Conservation (phyloP, 1,284 basidiomycete genomes). For the Fistulinella cinereoalba region DNA sequence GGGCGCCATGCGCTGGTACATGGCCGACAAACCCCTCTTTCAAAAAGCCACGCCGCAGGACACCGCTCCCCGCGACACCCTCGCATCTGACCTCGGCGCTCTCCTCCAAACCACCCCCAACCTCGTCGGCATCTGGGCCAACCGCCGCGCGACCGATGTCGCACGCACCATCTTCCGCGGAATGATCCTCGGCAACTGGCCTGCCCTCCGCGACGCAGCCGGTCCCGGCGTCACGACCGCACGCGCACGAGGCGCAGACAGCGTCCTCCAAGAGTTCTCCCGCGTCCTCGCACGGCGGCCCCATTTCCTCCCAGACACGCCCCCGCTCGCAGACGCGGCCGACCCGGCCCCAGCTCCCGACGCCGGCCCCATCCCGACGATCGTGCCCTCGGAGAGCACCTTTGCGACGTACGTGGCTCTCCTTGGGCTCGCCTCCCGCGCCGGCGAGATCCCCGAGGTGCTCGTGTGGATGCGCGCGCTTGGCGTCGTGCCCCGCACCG, state of each 20-base stretch:
- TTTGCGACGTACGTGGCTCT: constrained; percentile 67
- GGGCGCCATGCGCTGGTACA: constrained; percentile 40
- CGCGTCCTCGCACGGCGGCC: constrained; percentile 15
- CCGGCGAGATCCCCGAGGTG: constrained; percentile 62
- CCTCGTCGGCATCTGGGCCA: constrained; percentile 48
- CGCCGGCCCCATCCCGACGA: constrained; percentile 36
- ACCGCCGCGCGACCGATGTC: constrained; percentile 41
- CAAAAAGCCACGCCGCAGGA: too few species aligned
- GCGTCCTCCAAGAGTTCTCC: constrained; percentile 25
- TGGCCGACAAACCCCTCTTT: constrained; percentile 22
- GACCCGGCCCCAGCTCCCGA: too few species aligned
- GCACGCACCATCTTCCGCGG: constrained; percentile 49
- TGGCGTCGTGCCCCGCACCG: constrained; percentile 47
- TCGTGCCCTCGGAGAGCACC: constrained; percentile 48
- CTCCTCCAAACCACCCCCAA: constrained; percentile 18
- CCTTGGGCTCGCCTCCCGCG: constrained; percentile 49
- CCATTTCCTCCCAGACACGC: constrained; percentile 10
- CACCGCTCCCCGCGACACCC: constrained; percentile 18
- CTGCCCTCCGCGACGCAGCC: constrained; percentile 26
- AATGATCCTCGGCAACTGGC: constrained; percentile 52
- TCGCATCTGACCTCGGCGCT: constrained; percentile 22
- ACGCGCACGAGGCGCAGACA: constrained; percentile 20
- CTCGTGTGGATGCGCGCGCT: constrained; percentile 78
- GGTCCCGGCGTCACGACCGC: constrained; percentile 28
- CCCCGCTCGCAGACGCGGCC: too few species aligned